These are phyloP conservation scores for Podospora bellae-mahoneyi DNA, from an alignment of 495 filamentous ascomycete genomes.

Conservation along the genomic window DNA sequence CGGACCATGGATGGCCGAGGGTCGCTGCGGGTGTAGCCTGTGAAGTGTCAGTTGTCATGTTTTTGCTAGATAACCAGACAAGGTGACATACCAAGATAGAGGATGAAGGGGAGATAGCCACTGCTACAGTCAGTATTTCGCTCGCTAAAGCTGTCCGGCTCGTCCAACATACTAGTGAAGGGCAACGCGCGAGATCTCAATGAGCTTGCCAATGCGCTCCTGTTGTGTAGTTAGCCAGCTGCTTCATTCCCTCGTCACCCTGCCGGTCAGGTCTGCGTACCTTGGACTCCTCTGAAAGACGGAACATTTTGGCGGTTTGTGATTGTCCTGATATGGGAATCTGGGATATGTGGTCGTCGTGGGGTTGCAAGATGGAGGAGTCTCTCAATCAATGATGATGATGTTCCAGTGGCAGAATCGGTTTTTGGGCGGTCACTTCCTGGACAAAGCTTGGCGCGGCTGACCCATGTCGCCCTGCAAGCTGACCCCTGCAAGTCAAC, in stretches of 20 bases:
- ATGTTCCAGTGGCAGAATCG: conserved; percentile 21
- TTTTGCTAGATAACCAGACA: not conserved
- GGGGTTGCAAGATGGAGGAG: not conserved
- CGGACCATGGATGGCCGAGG: conserved; percentile 90
- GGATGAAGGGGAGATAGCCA: conserved; percentile 92
- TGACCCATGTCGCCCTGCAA: not conserved
- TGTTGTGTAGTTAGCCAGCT: conserved; percentile 32
- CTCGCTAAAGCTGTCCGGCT: conserved; percentile 13
- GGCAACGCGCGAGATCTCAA: conserved; percentile 90
- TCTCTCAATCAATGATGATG: not conserved
- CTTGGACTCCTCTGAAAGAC: conserved; percentile 97
- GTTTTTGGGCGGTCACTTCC: conserved; percentile 19
- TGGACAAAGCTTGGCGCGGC: conserved; percentile 10
- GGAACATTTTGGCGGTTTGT: conserved; percentile 57
- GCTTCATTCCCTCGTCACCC: not conserved
- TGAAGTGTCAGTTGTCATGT: conserved; percentile 27
- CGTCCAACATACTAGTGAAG: conserved; percentile 79
- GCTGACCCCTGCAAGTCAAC: not conserved
- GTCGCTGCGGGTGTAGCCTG: conserved; percentile 91
- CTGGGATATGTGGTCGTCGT: not conserved
- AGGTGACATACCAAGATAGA: conserved; percentile 82
- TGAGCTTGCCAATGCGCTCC: conserved; percentile 95
- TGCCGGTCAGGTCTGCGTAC: conserved; percentile 41
- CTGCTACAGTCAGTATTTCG: conserved; percentile 51
- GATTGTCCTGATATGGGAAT: not conserved